These are phyloP conservation scores for Sisymbrium altissimum DNA, from an alignment of 345 rosid genomes.

Conservation along the genomic window DNA sequence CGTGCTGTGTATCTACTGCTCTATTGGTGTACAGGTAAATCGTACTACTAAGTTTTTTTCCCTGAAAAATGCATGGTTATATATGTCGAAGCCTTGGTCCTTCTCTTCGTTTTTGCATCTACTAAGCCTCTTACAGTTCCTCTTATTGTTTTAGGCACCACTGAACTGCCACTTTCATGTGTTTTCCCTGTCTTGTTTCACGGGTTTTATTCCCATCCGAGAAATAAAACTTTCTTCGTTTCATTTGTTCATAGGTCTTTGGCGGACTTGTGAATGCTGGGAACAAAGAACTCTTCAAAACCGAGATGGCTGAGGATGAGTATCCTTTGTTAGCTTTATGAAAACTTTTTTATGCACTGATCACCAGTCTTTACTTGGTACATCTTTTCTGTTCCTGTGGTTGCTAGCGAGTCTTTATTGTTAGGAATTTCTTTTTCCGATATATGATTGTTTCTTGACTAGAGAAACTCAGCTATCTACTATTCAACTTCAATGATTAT, in stretches of 20 bases:
- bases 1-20: constrained; percentile 83
- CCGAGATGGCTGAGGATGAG: constrained; percentile 70
- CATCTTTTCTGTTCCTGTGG: background rate
- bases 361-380: constrained; percentile 6
- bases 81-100: background rate
- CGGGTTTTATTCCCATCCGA: background rate
- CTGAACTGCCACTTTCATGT: background rate
- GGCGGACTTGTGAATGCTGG: constrained; percentile 96
- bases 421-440: background rate
- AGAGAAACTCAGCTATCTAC: constrained; percentile 54
- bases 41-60: background rate
- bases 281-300: constrained; percentile 53
- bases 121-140: background rate
- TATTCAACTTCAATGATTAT: constrained; percentile 92
- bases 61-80: background rate
- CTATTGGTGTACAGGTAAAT: constrained; percentile 89
- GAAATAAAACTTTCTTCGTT: background rate
- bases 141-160: background rate
- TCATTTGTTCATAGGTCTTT: constrained; percentile 50
- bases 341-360: background rate
- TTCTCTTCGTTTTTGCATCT: background rate
- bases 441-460: constrained; percentile 42
- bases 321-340: constrained; percentile 52
- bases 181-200: background rate
- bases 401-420: background rate